Conservation (phyloP, 2,329 filamentous ascomycete species). For the Curvularia sp. region DNA sequence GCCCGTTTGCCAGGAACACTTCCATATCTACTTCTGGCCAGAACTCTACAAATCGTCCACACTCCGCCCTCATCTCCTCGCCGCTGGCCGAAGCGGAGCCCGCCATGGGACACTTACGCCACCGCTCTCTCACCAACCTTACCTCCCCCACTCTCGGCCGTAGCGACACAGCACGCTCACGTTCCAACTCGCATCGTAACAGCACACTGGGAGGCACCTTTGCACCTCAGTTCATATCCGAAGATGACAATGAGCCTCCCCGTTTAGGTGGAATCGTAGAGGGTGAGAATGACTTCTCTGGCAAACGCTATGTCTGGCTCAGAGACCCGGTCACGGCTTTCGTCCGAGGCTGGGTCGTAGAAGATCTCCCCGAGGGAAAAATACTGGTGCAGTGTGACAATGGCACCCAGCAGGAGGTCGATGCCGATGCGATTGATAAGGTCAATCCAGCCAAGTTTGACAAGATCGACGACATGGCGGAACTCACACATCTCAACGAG, state of each 20-base stretch:
- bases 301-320: slow-evolving; percentile 97
- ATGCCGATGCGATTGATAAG: slow-evolving; percentile 90
- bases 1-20: slow-evolving; percentile 75
- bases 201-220: slow-evolving; percentile 80
- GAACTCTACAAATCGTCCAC: slow-evolving; percentile 64
- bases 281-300: slow-evolving; percentile 98
- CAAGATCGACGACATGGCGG: slow-evolving; percentile 99
- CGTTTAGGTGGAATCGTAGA: slow-evolving; percentile 75
- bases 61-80: slow-evolving; percentile 76
- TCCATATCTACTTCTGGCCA: slow-evolving; percentile 67
- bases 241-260: slow-evolving; percentile 69
- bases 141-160: slow-evolving; percentile 41
- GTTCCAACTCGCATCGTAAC: slow-evolving; percentile 70
- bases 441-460: slow-evolving; percentile 99
- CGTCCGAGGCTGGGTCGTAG: slow-evolving; percentile 88
- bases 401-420: slow-evolving; percentile 90
- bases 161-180: slow-evolving; percentile 47
- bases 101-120: slow-evolving; percentile 66
- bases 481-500: slow-evolving; percentile 96
- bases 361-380: slow-evolving; percentile 73
- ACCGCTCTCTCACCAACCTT: slow-evolving; percentile 68
- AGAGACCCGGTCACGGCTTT: slow-evolving; percentile 87
- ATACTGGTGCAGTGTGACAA: slow-evolving; percentile 93
- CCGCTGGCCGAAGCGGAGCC: slow-evolving; percentile 56
- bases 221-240: slow-evolving; percentile 91